Evolutionary conservation across 192 early-diverging fungal species (phyloP).

Genomic region (Entophlyctis luteolus): DNA sequence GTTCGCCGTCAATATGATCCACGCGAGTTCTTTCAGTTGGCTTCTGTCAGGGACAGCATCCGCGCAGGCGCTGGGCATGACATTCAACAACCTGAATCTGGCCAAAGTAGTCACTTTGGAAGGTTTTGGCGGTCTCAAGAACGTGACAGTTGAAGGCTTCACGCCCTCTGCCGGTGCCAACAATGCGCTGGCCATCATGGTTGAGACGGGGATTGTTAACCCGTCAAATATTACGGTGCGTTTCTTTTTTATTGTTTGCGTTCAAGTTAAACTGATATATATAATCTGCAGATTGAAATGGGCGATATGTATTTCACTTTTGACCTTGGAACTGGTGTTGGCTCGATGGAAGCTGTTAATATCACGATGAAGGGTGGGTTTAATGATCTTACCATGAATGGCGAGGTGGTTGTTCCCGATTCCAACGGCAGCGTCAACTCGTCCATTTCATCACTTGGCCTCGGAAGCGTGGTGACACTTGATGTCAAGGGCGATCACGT

Average conservation of each 20-base stretch:
- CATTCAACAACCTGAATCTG: conserved; percentile 32
- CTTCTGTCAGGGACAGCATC: conserved; percentile 8
- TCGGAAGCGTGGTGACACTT: not conserved
- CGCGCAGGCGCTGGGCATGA: conserved; percentile 31
- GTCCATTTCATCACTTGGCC: not conserved
- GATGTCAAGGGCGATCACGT: conserved; percentile 9
- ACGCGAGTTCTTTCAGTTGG: conserved; percentile 26
- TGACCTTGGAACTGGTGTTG: conserved; percentile 9
- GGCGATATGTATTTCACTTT: conserved; percentile 7
- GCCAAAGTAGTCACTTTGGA: conserved; percentile 30
- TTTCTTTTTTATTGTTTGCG: not conserved
- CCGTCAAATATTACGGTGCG: conserved; percentile 10
- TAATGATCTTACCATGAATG: not conserved
- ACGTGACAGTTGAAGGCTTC: conserved; percentile 22
- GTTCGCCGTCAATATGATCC: conserved; percentile 31
- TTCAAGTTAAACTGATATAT: too few relatives aligned
- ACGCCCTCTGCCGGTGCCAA: conserved; percentile 1
- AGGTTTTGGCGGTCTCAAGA: conserved; percentile 27
- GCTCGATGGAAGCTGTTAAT: not conserved
- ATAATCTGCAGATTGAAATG: conserved; percentile 10
- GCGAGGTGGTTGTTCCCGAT: not conserved
- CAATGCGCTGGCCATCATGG: not conserved
- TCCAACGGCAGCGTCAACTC: not conserved
- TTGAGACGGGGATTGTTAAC: not conserved
- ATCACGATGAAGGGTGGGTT: not conserved